Evolutionary conservation across 164 flowering plant genomes (phyloP).

Genomic region (Buxus sempervirens): DNA sequence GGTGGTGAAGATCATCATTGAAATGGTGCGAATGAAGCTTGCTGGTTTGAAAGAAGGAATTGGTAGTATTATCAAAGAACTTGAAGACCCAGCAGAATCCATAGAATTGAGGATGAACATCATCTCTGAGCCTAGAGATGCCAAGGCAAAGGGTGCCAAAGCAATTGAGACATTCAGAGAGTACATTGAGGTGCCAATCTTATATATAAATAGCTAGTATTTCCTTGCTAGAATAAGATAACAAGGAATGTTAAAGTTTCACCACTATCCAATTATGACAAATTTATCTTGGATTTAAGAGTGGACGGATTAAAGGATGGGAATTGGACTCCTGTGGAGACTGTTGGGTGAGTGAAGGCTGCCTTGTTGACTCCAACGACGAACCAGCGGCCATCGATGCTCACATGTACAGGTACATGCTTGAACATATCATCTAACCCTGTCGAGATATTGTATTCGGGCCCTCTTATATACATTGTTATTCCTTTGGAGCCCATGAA

Average conservation of each 20-base stretch:
- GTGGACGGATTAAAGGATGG: slow-evolving; percentile 73
- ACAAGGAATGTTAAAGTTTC: no score
- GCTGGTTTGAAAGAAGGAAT: slow-evolving; percentile 73
- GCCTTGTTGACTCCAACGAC: slow-evolving; percentile 80
- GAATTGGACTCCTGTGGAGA: slow-evolving; percentile 83
- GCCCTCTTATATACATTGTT: no score
- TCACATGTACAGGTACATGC: slow-evolving; percentile 77
- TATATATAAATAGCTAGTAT: neutral
- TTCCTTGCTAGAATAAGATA: no score
- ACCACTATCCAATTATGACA: neutral
- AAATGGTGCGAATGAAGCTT: slow-evolving; percentile 89
- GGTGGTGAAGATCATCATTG: slow-evolving; percentile 92
- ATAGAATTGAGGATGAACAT: slow-evolving; percentile 74
- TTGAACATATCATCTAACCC: no score
- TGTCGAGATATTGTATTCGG: no score
- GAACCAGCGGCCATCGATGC: slow-evolving; percentile 74
- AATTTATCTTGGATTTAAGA: slow-evolving; percentile 25
- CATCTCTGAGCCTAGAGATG: slow-evolving; percentile 54
- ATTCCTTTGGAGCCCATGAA: no score
- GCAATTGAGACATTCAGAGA: slow-evolving; percentile 61
- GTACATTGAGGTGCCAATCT: slow-evolving; percentile 53
- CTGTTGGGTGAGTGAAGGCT: slow-evolving; percentile 94
- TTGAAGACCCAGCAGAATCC: slow-evolving; percentile 77
- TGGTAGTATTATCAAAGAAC: slow-evolving; percentile 72
- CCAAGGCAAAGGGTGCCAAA: slow-evolving; percentile 61